Conservation (phyloP, 208 protist species). For the Acanthamoeba culbertsoni region DNA sequence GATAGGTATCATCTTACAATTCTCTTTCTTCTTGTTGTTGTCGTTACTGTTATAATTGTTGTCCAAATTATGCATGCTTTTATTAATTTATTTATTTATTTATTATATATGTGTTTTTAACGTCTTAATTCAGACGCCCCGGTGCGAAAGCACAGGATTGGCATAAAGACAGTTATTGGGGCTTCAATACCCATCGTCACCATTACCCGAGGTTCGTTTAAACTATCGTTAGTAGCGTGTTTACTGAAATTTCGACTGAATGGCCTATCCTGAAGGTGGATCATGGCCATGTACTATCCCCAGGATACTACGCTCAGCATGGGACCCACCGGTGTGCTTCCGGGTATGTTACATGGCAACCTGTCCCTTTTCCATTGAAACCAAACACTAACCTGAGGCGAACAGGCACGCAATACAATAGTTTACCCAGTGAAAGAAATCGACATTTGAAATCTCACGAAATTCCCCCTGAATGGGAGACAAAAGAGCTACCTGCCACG, state of each 20-base stretch:
- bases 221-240: neutral
- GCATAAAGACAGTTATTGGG: constrained; percentile 56
- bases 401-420: neutral
- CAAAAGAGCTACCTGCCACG: neutral
- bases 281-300: constrained; percentile 63
- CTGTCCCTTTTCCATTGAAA: neutral
- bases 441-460: neutral
- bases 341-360: neutral
- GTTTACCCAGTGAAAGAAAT: neutral
- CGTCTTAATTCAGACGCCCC: neutral
- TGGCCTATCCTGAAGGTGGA: neutral
- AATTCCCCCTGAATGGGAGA: neutral
- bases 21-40: no score
- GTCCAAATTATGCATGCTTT: neutral
- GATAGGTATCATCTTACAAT: neutral
- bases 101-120: neutral
- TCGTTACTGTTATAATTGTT: no score
- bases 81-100: neutral
- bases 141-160: neutral
- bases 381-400: neutral
- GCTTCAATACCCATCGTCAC: neutral
- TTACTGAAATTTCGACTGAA: neutral
- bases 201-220: constrained; percentile 5
- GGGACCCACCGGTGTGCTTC: neutral
- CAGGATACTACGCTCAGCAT: constrained; percentile 1